A percentile compares a stretch with the other conserved stretches of the same genome.
These are phyloP conservation scores for Xylaria bambusicola DNA, from an alignment of 495 filamentous ascomycete genomes.

Conservation along the genomic window DNA sequence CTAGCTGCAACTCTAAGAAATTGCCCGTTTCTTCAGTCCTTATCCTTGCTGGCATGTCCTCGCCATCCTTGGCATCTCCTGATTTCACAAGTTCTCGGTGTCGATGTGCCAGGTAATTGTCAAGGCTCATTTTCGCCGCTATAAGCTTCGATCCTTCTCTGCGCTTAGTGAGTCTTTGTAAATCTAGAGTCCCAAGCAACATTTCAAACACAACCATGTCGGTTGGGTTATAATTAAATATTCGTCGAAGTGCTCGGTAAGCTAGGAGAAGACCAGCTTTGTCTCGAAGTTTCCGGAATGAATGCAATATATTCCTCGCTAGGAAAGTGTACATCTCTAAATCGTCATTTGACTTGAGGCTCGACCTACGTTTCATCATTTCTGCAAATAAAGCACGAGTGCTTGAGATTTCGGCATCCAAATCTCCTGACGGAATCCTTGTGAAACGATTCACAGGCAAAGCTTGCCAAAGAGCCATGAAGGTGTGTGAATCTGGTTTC, in stretches of 20 bases:
- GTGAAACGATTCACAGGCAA: conserved; percentile 46
- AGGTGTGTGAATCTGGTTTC: conserved; percentile 68
- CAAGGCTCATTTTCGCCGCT: conserved; percentile 34
- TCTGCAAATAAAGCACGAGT: conserved; percentile 61
- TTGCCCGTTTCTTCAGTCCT: conserved; percentile 28
- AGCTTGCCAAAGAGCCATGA: conserved; percentile 63
- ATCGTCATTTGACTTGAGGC: conserved; percentile 32
- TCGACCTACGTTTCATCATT: conserved; percentile 53
- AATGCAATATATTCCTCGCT: conserved; percentile 46
- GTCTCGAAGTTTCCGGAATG: conserved; percentile 47
- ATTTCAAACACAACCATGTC: conserved; percentile 46
- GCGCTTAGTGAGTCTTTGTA: conserved; percentile 36
- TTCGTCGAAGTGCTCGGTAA: conserved; percentile 53
- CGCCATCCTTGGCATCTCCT: conserved; percentile 15
- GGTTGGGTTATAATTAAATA: conserved; percentile 54
- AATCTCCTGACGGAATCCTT: conserved; percentile 43
- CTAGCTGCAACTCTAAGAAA: conserved; percentile 26
- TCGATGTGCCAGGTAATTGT: conserved; percentile 26
- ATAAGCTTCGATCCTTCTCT: conserved; percentile 36
- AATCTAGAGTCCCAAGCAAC: conserved; percentile 36
- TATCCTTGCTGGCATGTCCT: conserved; percentile 20
- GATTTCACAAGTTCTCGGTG: conserved; percentile 22
- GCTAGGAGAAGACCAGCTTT: conserved; percentile 61
- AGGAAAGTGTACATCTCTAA: conserved; percentile 33
- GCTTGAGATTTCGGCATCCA: conserved; percentile 48